These are phyloP conservation scores for Rhizomucor pusillus DNA, from an alignment of 371 early-diverging fungal genomes.

Conservation along the genomic window DNA sequence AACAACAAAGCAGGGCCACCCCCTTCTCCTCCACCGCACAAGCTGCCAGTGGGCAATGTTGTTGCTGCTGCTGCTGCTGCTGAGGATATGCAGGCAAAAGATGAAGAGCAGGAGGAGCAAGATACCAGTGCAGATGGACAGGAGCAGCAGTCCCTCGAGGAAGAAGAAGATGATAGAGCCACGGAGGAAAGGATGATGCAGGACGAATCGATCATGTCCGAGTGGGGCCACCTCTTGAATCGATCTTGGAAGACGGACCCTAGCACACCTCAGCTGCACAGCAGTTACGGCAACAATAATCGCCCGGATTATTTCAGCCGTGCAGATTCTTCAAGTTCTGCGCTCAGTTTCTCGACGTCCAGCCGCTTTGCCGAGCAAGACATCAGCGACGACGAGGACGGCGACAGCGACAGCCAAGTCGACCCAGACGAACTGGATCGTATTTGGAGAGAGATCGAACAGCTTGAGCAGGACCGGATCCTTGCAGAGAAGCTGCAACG, in stretches of 20 bases:
- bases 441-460: not conserved
- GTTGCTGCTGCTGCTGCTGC: not conserved
- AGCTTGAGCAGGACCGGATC: not conserved
- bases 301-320: not conserved
- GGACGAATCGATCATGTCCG: constrained; percentile 30
- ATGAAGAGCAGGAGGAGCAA: constrained; percentile 1
- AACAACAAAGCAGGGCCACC: not conserved
- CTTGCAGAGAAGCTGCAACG: constrained; percentile 2
- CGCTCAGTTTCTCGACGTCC: not conserved
- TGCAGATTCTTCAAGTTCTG: not conserved
- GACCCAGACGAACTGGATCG: not conserved
- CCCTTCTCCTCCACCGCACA: not conserved
- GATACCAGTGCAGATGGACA: constrained; percentile 1
- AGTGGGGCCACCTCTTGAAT: constrained; percentile 33
- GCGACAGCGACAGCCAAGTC: not conserved
- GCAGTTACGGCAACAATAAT: not conserved
- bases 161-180: constrained; percentile 2
- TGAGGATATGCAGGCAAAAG: not conserved
- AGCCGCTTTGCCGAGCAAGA: constrained; percentile 2
- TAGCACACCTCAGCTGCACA: not conserved
- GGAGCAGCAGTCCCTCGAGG: not conserved
- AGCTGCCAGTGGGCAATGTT: not conserved
- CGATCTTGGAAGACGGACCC: constrained; percentile 31
- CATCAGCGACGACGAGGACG: not conserved
- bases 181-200: constrained; percentile 29